Base-by-base conservation (phyloP, 805 yeast genomes). In the Wickerhamiella brachini region DNA sequence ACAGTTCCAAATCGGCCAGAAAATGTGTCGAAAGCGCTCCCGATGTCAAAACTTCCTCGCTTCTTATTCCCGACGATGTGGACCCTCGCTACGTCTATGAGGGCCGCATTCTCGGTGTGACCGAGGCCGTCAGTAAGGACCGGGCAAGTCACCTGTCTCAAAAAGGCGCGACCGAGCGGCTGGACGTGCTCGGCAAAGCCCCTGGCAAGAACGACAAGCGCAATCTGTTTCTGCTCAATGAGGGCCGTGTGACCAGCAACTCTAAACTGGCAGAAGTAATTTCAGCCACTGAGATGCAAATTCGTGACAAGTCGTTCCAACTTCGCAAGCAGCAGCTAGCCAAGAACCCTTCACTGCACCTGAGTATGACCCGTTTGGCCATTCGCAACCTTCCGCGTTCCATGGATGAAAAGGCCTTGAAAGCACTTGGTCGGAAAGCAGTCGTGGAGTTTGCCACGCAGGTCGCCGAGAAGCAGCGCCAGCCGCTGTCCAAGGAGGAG, bases 291-390 rank as follows among this genome's bases (percentile, higher is more conserved):
- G 98, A 93, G 60, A 67, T 88, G 72, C 94, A 85, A 61, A 69
- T 90, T 47, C 79, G 98, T 67, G 95, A 89, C 54, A 81, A 88
- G 65, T 86, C 96, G 0, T 87, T 79, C 67, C 76, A 82, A 57
- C 71, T 86, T 62, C 78, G 98, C 68, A 88, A 85, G 44, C 86
- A 86, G 61, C 97, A 90, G 70, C 76, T 93, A 61, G 81, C 83
- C 65, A 85, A 85, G 59, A 93, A 90, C 67, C 95, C 97, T 18
- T 73, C 93, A 12, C 73, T 93, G 62, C 97, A 90, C 72, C 71
- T 93, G 53, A 86, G 96, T n/a, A 71, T 90, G 68, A 90, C 97
- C 1, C 80, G 98, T 71, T 76, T 93, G 65, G 98, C 98, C 9
- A 78, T 93, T 53, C 78, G 98, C 69, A 93, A 93, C 65, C 68